phyloP scores from a whole-genome alignment of 164 flowering plant genomes.

The Dillenia turbinata region DNA sequence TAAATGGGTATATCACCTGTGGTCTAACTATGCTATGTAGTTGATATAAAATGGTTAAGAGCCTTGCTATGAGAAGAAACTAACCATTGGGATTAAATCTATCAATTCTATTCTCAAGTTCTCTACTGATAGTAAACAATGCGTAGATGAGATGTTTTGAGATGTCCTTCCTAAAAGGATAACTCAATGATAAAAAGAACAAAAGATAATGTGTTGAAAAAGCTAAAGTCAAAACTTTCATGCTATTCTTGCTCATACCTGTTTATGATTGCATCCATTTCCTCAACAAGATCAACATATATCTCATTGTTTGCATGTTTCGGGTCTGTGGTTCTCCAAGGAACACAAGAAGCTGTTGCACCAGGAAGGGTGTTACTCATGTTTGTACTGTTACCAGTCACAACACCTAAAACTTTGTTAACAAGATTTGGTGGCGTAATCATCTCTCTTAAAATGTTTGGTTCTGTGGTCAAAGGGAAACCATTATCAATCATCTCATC shows the following conservation, averaged over 20 bases:
- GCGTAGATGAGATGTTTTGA: too few species aligned
- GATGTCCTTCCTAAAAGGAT: background rate
- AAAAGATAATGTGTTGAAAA: background rate
- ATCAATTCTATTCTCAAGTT: too few species aligned
- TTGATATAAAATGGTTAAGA: too few species aligned
- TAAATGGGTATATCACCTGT: too few species aligned
- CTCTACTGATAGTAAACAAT: too few species aligned
- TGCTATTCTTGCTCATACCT: slow-evolving; percentile 37
- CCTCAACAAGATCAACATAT: slow-evolving; percentile 88
- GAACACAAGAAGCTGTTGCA: slow-evolving; percentile 83
- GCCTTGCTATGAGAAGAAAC: too few species aligned
- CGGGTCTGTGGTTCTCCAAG: slow-evolving; percentile 82
- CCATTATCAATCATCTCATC: slow-evolving; percentile 99
- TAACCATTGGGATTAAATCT: too few species aligned
- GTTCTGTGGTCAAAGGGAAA: slow-evolving; percentile 95
- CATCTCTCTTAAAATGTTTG: slow-evolving; percentile 89
- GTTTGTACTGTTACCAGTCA: slow-evolving; percentile 89
- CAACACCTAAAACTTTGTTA: slow-evolving; percentile 88
- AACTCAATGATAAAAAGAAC: slow-evolving; percentile 1
- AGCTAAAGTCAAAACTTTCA: background rate
- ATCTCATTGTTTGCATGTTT: slow-evolving; percentile 89
- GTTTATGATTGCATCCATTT: slow-evolving; percentile 89
- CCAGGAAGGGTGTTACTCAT: slow-evolving; percentile 89
- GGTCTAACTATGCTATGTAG: too few species aligned
- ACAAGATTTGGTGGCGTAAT: slow-evolving; percentile 94